These are phyloP conservation scores for Sporobolomyces phaffii DNA, from an alignment of 768 basidiomycete species.

Conservation along the genomic window DNA sequence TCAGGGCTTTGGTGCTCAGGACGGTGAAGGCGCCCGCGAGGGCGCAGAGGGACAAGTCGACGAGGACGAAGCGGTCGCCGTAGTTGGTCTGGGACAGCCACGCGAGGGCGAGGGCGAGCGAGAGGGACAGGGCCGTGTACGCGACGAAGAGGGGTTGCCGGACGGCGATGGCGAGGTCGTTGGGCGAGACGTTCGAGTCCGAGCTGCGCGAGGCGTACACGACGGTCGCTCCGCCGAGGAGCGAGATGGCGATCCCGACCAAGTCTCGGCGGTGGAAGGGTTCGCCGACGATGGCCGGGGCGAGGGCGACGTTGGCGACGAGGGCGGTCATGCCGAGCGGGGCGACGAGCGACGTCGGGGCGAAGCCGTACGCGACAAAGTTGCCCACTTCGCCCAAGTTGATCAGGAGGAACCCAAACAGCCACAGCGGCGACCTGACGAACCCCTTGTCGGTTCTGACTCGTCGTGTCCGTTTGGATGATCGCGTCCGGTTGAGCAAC, in stretches of 20 bases:
- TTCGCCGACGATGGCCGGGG: constrained; percentile 70
- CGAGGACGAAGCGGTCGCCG: constrained; percentile 65
- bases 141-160: constrained; percentile 65
- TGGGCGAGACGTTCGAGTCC: constrained; percentile 51
- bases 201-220: constrained; percentile 72
- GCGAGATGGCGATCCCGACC: constrained; percentile 62
- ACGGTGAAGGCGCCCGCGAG: constrained; percentile 81
- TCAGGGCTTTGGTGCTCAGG: constrained; percentile 83
- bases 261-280: constrained; percentile 65
- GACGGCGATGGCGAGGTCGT: constrained; percentile 63
- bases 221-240: constrained; percentile 87
- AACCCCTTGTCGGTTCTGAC: constrained; percentile 34
- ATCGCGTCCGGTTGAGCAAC: background rate
- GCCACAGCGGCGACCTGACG: constrained; percentile 52
- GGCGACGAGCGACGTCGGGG: constrained; percentile 50
- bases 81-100: constrained; percentile 60
- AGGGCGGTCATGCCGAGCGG: constrained; percentile 78
- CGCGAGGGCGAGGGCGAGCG: constrained; percentile 55
- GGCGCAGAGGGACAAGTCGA: constrained; percentile 84
- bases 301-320: constrained; percentile 77
- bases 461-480: background rate
- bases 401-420: constrained; percentile 81
- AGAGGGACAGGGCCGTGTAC: constrained; percentile 63
- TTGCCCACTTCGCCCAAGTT: constrained; percentile 85
- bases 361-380: constrained; percentile 56